Conservation (phyloP, 257 asterid species). For the Phtheirospermum japonicum region DNA sequence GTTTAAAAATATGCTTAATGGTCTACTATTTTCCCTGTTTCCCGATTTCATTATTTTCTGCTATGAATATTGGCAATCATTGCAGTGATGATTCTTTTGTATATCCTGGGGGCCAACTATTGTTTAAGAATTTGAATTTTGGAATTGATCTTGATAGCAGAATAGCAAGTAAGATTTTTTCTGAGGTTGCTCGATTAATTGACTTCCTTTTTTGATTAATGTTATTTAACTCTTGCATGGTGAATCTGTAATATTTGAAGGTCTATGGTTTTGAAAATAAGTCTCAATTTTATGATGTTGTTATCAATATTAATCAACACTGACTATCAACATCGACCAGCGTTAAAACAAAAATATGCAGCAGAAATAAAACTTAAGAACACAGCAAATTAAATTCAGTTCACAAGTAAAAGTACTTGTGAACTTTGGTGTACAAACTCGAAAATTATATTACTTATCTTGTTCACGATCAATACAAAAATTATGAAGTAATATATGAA, state of each 20-base stretch:
- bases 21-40: not conserved
- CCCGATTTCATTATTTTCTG: not conserved
- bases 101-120: conserved; percentile 89
- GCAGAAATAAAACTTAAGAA: too few species aligned
- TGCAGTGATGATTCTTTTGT: conserved; percentile 99
- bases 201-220: conserved; percentile 6
- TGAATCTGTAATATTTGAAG: conserved; percentile 16
- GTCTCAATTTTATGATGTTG: too few species aligned
- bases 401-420: too few species aligned
- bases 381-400: too few species aligned
- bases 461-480: too few species aligned
- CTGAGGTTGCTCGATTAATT: conserved; percentile 7
- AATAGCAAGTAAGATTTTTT: conserved; percentile 77
- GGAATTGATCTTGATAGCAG: conserved; percentile 98
- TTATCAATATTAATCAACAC: too few species aligned
- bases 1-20: not conserved
- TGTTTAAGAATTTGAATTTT: conserved; percentile 89
- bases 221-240: conserved; percentile 19
- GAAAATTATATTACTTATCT: too few species aligned
- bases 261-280: too few species aligned
- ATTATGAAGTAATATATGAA: too few species aligned
- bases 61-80: conserved; percentile 26
- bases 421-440: too few species aligned
- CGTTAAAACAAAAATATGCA: too few species aligned
- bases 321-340: too few species aligned